Evolutionary conservation across 352 stramenopile species (phyloP).

Genomic region (Detonula confervacea): DNA sequence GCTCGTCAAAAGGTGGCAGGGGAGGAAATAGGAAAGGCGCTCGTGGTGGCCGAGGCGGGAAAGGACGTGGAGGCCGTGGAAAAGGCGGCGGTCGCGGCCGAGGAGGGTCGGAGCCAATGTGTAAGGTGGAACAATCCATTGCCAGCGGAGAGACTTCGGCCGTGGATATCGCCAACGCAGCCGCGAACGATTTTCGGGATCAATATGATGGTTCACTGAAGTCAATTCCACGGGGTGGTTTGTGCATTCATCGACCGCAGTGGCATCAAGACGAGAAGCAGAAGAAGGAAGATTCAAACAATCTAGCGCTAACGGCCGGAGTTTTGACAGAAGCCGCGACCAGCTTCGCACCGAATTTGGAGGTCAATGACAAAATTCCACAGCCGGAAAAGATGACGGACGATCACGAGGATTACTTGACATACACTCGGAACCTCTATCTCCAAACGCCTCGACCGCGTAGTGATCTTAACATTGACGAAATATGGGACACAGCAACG

Average conservation of each 20-base stretch:
- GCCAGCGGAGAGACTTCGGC: conserved; percentile 28
- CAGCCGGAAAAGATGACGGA: background rate
- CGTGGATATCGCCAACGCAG: conserved; percentile 46
- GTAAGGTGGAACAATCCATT: conserved; percentile 19
- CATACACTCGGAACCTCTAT: conserved; percentile 51
- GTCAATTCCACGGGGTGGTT: conserved; percentile 46
- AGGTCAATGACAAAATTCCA: background rate
- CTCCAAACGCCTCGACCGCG: conserved; percentile 53
- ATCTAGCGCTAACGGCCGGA: too few species aligned
- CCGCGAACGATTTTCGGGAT: conserved; percentile 38
- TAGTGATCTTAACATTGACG: conserved; percentile 48
- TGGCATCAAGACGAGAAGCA: background rate
- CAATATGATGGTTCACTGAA: conserved; percentile 35
- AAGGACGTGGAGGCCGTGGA: conserved; percentile 14
- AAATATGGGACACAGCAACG: conserved; percentile 53
- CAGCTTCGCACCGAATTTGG: background rate
- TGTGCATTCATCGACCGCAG: conserved; percentile 47
- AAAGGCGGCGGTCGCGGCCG: background rate
- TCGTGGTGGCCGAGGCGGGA: conserved; percentile 4
- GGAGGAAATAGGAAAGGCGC: conserved; percentile 11
- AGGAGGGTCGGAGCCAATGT: background rate
- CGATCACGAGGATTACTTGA: conserved; percentile 48
- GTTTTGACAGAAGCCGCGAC: background rate
- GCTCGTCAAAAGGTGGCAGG: background rate
- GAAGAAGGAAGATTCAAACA: background rate